phyloP scores from a whole-genome alignment of 169 alveolate genomes.

The Neospora caninum region DNA sequence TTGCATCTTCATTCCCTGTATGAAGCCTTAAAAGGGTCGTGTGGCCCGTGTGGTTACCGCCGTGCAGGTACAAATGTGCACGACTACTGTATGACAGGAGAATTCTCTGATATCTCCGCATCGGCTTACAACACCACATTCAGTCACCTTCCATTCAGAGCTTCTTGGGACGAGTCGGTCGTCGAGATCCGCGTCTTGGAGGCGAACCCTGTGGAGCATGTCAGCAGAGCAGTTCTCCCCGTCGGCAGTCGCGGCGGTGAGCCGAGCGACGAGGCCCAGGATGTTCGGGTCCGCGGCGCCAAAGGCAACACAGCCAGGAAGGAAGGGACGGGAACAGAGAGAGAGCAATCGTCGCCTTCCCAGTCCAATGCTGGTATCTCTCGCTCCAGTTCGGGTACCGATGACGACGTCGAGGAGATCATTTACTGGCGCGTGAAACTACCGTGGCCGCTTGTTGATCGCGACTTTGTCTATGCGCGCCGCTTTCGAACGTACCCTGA shows the following conservation, averaged over 20 bases:
- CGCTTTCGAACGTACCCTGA: constrained; percentile 34
- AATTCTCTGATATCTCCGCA: constrained; percentile 45
- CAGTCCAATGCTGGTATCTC: neutral
- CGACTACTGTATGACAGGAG: constrained; percentile 60
- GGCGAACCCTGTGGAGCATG: neutral
- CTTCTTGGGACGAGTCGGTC: constrained; percentile 56
- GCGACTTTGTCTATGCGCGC: constrained; percentile 68
- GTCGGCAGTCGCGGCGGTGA: neutral
- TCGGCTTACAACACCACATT: constrained; percentile 47
- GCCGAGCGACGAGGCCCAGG: neutral
- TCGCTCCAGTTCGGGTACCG: neutral
- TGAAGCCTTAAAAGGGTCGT: neutral
- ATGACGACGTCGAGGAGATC: constrained; percentile 37
- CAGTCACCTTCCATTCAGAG: constrained; percentile 38
- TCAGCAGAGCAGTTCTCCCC: neutral
- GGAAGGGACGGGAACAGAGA: no score
- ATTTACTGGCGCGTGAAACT: constrained; percentile 63
- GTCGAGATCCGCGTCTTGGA: constrained; percentile 15
- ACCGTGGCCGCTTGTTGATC: constrained; percentile 67
- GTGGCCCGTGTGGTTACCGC: neutral
- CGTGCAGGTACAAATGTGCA: constrained; percentile 16
- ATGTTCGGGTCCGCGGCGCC: no score
- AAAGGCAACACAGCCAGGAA: no score
- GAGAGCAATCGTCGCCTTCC: no score
- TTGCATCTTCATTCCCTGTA: neutral